A percentile compares a stretch with the other conserved stretches of the same genome.
Conservation (phyloP, 169 alveolate species). For the Plasmodium inui region DNA sequence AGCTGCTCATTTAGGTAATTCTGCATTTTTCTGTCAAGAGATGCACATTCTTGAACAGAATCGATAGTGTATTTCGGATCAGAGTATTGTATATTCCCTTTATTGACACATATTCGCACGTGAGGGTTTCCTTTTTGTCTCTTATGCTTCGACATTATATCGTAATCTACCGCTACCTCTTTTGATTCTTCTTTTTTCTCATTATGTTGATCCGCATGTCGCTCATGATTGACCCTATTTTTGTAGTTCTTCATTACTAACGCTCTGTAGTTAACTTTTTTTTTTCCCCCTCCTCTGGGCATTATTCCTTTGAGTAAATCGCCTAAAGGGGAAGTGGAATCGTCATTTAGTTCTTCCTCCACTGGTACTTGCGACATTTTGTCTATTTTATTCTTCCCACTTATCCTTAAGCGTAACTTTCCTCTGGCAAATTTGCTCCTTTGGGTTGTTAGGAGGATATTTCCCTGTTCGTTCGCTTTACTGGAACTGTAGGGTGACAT, state of each 20-base stretch:
- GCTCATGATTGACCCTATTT: neutral
- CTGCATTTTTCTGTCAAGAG: conserved; percentile 21
- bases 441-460: neutral
- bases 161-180: neutral
- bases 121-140: conserved; percentile 1
- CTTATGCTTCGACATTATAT: neutral
- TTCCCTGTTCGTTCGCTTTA: neutral
- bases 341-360: neutral
- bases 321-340: neutral
- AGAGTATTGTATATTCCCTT: neutral
- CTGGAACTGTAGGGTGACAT: neutral
- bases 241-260: neutral
- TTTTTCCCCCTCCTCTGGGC: neutral
- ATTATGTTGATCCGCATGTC: neutral
- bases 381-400: neutral
- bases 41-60: neutral
- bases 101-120: neutral
- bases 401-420: neutral
- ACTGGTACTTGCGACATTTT: neutral
- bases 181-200: neutral
- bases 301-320: neutral
- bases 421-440: neutral
- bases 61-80: conserved; percentile 3
- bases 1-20: conserved; percentile 56
- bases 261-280: neutral